A percentile compares a stretch with the other conserved stretches of the same genome.
phyloP scores from a whole-genome alignment of 805 yeast genomes.

The Candida maesae region DNA sequence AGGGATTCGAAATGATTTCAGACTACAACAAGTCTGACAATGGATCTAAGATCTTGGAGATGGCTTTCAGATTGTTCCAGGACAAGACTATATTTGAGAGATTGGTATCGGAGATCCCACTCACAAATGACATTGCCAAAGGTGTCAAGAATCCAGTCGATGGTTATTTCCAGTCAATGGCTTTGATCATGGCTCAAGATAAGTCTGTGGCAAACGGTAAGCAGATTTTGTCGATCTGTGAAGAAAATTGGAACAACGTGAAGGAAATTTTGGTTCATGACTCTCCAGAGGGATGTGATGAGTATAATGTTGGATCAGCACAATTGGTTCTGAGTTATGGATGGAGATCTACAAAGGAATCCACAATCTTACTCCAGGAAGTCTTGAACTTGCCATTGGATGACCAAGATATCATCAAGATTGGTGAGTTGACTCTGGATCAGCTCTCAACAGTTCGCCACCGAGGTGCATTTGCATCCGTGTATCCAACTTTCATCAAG shows the following conservation, averaged over 20 bases:
- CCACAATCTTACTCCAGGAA: conserved; percentile 49
- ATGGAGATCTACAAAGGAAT: conserved; percentile 83
- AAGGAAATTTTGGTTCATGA: conserved; percentile 55
- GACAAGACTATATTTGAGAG: conserved; percentile 28
- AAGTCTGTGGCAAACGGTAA: conserved; percentile 6
- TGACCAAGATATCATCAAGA: conserved; percentile 22
- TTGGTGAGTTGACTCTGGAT: conserved; percentile 54
- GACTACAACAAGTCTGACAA: conserved; percentile 64
- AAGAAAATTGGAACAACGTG: conserved; percentile 32
- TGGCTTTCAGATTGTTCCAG: conserved; percentile 41
- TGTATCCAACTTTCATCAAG: conserved; percentile 73
- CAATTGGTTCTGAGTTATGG: conserved; percentile 60
- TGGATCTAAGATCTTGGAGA: conserved; percentile 63
- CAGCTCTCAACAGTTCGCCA: conserved; percentile 78
- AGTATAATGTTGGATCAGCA: conserved; percentile 37
- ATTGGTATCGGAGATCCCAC: conserved; percentile 34
- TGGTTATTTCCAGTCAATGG: conserved; percentile 64
- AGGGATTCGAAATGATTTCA: conserved; percentile 38
- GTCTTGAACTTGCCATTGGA: conserved; percentile 34
- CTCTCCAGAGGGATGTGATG: conserved; percentile 64
- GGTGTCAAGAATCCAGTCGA: conserved; percentile 57
- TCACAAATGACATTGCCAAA: conserved; percentile 32
- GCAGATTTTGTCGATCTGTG: conserved; percentile 19
- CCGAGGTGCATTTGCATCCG: conserved; percentile 88
- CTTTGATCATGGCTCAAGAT: conserved; percentile 36